phyloP scores from a whole-genome alignment of 352 stramenopile species.

The Globisporangium sylvaticum region DNA sequence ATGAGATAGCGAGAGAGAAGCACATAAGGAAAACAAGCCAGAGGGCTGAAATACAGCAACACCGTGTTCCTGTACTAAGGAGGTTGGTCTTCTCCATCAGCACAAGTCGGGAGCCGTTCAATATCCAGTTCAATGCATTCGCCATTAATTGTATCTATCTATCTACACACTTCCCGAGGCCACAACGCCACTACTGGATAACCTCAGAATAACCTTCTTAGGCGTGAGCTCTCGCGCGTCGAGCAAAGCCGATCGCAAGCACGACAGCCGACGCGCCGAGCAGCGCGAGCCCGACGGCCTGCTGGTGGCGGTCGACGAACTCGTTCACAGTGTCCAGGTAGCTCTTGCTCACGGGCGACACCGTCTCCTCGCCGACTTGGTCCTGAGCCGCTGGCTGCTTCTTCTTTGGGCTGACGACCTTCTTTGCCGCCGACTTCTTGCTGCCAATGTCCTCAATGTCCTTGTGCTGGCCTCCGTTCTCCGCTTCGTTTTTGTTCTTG shows the following conservation, averaged over 20 bases:
- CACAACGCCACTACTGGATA: neutral
- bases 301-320: constrained; percentile 48
- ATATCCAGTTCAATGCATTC: neutral
- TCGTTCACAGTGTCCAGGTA: constrained; percentile 26
- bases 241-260: constrained; percentile 35
- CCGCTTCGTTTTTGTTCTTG: constrained; percentile 57
- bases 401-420: constrained; percentile 21
- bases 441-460: constrained; percentile 70
- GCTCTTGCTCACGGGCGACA: constrained; percentile 12
- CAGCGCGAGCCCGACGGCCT: constrained; percentile 36
- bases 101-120: neutral
- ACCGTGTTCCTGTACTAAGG: neutral
- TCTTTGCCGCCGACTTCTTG: constrained; percentile 20
- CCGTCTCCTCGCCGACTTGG: neutral
- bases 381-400: constrained; percentile 17
- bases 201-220: neutral
- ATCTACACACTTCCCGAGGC: neutral
- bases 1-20: neutral
- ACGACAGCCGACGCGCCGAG: constrained; percentile 35
- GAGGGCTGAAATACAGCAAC: neutral
- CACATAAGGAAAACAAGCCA: neutral
- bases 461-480: constrained; percentile 15
- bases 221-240: constrained; percentile 25
- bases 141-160: neutral
- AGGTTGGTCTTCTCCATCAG: neutral